These are phyloP conservation scores for Penicillium hordei DNA, from an alignment of 2,329 filamentous ascomycete species.

Conservation along the genomic window DNA sequence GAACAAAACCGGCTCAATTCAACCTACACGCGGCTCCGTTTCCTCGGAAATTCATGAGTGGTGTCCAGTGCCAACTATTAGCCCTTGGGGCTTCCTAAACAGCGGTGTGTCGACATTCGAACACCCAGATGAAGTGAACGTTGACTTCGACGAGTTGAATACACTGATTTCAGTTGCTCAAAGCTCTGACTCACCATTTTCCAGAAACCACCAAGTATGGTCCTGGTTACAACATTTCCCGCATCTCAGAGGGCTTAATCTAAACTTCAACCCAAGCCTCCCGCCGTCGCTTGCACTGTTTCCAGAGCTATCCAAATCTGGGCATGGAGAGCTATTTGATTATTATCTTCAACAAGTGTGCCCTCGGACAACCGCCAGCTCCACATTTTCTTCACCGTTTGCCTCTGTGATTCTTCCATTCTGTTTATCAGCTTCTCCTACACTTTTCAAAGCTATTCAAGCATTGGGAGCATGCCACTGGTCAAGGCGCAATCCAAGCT, in stretches of 20 bases:
- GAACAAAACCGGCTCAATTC: conserved; percentile 33
- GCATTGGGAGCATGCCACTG: conserved; percentile 43
- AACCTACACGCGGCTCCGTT: conserved; percentile 20
- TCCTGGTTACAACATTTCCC: conserved; percentile 6
- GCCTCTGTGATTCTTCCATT: conserved; percentile 43
- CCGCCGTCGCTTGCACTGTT: conserved; percentile 28
- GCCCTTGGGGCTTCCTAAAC: conserved; percentile 37
- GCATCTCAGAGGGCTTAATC: conserved; percentile 3
- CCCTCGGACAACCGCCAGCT: conserved; percentile 43
- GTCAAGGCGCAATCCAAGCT: conserved; percentile 32
- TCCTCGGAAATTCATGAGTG: conserved; percentile 26
- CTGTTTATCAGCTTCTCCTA: conserved; percentile 39
- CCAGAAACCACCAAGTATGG: conserved; percentile 6
- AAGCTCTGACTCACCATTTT: conserved; percentile 3
- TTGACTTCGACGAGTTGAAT: conserved; percentile 26
- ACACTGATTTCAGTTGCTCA: conserved; percentile 12
- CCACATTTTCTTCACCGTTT: conserved; percentile 38
- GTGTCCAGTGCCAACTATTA: conserved; percentile 29
- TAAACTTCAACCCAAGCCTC: conserved; percentile 5
- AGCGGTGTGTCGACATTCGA: conserved; percentile 32
- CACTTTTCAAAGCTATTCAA: conserved; percentile 40
- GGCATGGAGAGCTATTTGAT: conserved; percentile 37
- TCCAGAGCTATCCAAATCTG: conserved; percentile 31
- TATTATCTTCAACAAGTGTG: conserved; percentile 45
- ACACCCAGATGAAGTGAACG: conserved; percentile 27